Conservation (phyloP, 495 filamentous ascomycete genomes). For the Pyrenula massariospora region DNA sequence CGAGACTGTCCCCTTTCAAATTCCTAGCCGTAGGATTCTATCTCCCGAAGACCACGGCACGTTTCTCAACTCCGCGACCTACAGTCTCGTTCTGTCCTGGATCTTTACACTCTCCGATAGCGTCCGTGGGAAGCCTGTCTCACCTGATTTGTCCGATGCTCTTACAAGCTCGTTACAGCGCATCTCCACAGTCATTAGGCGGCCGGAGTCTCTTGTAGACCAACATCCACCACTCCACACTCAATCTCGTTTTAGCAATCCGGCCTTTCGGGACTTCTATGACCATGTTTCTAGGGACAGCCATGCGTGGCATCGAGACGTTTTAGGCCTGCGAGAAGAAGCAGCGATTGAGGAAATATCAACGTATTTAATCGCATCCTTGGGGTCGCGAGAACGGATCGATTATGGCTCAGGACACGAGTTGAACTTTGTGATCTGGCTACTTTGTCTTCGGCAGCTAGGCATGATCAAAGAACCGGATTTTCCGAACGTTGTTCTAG, state of each 20-base stretch:
- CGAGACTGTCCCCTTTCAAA: slow-evolving; percentile 46
- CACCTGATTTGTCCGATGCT: slow-evolving; percentile 42
- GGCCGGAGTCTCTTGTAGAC: slow-evolving; percentile 47
- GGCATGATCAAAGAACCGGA: slow-evolving; percentile 46
- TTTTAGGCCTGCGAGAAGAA: slow-evolving; percentile 38
- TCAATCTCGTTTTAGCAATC: slow-evolving; percentile 89
- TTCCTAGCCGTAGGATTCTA: slow-evolving; percentile 67
- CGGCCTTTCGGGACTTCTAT: slow-evolving; percentile 72
- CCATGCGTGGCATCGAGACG: slow-evolving; percentile 24
- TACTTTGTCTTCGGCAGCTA: slow-evolving; percentile 82
- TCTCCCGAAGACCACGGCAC: slow-evolving; percentile 67
- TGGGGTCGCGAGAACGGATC: slow-evolving; percentile 79
- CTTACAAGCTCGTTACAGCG: slow-evolving; percentile 43
- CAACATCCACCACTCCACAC: slow-evolving; percentile 70
- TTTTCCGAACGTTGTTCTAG: slow-evolving; percentile 62
- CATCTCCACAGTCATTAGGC: slow-evolving; percentile 60
- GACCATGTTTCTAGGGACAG: slow-evolving; percentile 51
- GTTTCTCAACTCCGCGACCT: slow-evolving; percentile 69
- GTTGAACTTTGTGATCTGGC: slow-evolving; percentile 90
- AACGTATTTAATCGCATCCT: slow-evolving; percentile 69
- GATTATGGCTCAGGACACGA: slow-evolving; percentile 98
- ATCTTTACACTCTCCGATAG: slow-evolving; percentile 78
- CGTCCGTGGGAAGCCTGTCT: slow-evolving; percentile 59
- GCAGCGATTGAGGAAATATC: slow-evolving; percentile 57
- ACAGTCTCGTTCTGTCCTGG: slow-evolving; percentile 67